Base-by-base conservation (phyloP, 2,329 filamentous ascomycete genomes). In the Ophiobolus disseminans region DNA sequence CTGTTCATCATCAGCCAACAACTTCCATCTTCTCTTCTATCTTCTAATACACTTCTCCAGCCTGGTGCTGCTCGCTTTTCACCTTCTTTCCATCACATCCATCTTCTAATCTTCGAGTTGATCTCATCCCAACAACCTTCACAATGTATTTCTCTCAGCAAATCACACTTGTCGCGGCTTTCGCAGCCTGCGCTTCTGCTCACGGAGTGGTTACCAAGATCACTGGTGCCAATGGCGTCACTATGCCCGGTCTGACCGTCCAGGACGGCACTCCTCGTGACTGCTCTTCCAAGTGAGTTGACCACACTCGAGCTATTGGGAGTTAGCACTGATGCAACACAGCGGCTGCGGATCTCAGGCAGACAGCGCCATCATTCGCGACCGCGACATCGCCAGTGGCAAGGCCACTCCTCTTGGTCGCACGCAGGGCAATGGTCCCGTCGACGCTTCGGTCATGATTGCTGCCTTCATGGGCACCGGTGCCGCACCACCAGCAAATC, bases 201-300 rank as follows among this genome's bases (percentile, higher is more conserved):
- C 84, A 87, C 69, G 83, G 83, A 64, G 74, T 85, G 21, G 75
- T 86, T 55, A 79, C 80, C 55, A 72, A 78, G 21, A 76, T 86
- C 56, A 69, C 78, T 50, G 84, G 84, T 36, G 82, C 83, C 55
- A 87, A 87, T 58, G 80, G 80, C 44, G 83, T 86, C 28, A 76
- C 65, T 48, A 86, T 87, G 83, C 82, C 84, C 14, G 84, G 81
- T 61, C 76, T 86, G 35, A 80, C 61, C 78, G 81, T 88, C 48
- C 78, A 79, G 36, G 85, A 88, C 53, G 85, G 85, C 60, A 88
- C 86, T 52, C 86, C 85, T 40, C 84, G 86, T 62, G 85, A 88
- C 73, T 88, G 86, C 73, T 78, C 82, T 45, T 78, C 76, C 61
- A 71, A 71, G 66, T 69, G 57, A 32, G 58, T 40, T 23, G n/a